phyloP scores from a whole-genome alignment of 2,329 filamentous ascomycete species.

The Diaporthe vaccinii region DNA sequence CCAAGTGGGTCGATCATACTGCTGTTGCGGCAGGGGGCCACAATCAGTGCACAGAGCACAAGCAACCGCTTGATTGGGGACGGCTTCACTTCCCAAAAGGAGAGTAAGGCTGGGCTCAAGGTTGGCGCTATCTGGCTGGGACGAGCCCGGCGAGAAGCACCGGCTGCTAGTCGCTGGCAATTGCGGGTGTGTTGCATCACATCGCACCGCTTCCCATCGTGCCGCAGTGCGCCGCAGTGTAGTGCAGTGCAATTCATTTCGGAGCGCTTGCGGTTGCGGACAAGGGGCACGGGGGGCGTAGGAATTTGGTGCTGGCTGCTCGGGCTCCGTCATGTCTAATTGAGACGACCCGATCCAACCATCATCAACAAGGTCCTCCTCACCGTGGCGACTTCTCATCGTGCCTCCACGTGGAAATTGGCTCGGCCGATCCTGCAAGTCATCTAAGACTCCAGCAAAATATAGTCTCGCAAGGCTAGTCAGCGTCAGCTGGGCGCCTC shows the following conservation, averaged over 20 bases:
- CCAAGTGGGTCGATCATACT: conserved; percentile 31
- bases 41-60: conserved; percentile 28
- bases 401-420: conserved; percentile 34
- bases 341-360: conserved; percentile 1
- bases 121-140: conserved; percentile 35
- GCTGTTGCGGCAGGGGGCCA: conserved; percentile 10
- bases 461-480: conserved; percentile 36
- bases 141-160: not conserved
- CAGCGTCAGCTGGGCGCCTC: conserved; percentile 31
- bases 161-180: conserved; percentile 5
- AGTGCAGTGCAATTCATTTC: not conserved
- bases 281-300: not conserved
- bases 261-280: not conserved
- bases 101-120: conserved; percentile 24
- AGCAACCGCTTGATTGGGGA: conserved; percentile 15
- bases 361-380: conserved; percentile 16
- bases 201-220: conserved; percentile 2
- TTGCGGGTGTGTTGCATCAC: conserved; percentile 7
- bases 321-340: conserved; percentile 8
- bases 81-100: conserved; percentile 33
- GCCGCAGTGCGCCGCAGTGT: not conserved
- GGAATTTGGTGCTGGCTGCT: conserved; percentile 4
- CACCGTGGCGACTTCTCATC: conserved; percentile 7
- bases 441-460: conserved; percentile 18
- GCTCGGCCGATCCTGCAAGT: conserved; percentile 37